These are phyloP conservation scores for Domatiomyces catenatus DNA, from an alignment of 2,329 filamentous ascomycete genomes.

Conservation along the genomic window DNA sequence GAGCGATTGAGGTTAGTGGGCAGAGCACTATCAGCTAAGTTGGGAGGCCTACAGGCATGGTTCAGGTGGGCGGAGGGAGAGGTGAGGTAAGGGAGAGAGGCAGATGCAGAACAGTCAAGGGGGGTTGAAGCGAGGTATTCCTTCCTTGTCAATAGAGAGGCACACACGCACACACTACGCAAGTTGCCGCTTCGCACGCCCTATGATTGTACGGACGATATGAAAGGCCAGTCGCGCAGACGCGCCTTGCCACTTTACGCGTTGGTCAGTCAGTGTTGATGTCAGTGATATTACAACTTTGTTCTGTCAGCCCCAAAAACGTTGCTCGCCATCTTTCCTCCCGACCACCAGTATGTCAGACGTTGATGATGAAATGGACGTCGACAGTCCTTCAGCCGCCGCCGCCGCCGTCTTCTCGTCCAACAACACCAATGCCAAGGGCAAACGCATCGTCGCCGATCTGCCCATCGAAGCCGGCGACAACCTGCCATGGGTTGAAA, in stretches of 20 bases:
- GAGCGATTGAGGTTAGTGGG: not conserved
- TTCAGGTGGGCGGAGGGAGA: not conserved
- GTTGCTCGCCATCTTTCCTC: not conserved
- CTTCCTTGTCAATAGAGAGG: not conserved
- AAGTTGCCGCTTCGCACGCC: not conserved
- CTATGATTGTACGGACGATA: not conserved
- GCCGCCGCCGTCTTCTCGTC: constrained; percentile 54
- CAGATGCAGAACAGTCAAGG: not conserved
- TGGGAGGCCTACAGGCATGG: not conserved
- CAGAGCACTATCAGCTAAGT: not conserved
- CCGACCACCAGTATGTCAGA: constrained; percentile 33
- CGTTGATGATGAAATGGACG: constrained; percentile 52
- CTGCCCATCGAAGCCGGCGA: constrained; percentile 88
- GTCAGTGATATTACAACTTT: not conserved
- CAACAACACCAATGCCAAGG: constrained; percentile 55
- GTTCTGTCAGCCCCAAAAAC: not conserved
- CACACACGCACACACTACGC: not conserved
- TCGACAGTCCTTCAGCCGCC: constrained; percentile 38
- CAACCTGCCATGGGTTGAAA: constrained; percentile 92
- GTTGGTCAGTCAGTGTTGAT: not conserved
- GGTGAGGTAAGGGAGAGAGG: not conserved
- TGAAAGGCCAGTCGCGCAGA: not conserved
- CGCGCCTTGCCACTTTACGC: too few species aligned
- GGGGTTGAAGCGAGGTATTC: not conserved
- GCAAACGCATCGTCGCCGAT: constrained; percentile 84